Evolutionary conservation across 768 basidiomycete species (phyloP), one percentile per base, ranked within the genome.

Genomic region (Termitomyces sp.): DNA sequence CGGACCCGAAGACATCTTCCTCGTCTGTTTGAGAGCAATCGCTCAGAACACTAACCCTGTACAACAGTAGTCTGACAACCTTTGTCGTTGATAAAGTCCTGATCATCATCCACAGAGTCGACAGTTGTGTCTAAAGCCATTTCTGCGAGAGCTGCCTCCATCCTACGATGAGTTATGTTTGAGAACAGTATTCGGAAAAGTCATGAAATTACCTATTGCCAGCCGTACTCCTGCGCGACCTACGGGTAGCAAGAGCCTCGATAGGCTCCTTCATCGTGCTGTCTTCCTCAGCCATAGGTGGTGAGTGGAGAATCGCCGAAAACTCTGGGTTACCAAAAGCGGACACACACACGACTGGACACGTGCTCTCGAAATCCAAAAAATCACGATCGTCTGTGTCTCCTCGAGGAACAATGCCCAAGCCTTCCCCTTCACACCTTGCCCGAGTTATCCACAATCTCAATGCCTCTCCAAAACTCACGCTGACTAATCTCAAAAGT

Each of bases 1-100:
- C 92, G 10, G 88, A 90, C 62, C 81, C 90, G 58, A 92, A 90
- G 8, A 87, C 68, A 65, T 93, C 91, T 62, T 89, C 85, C 68
- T 94, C 92, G 52, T 90, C 92, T 91, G 65, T 48, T 48, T 37
- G 44, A 55, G 29, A 12, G 54, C 63, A 24, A 61, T 59, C 63
- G 54, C 18, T 45, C 44, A 48, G 48, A 20, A 12, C 31, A 24
- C 24, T 57, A 10, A 15, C 22, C 18, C 10, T n/a, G 41, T 51
- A 50, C 37, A 20, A 28, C 18, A 16, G 20, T 57, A 62, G 36
- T 33, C 3, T 13, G 18, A n/a, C n/a, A 28, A 86, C 90, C 88
- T 67, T 83, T 87, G 22, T 80, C 81, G 36, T 83, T 71, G 4
- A 81, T 65, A 51, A 92, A 94, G 52, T 94, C 92, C 0, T 71